A percentile compares a stretch with the other conserved stretches of the same genome.
phyloP scores from a whole-genome alignment of 1,139 yeast genomes.

The Geotrichum europaeum region DNA sequence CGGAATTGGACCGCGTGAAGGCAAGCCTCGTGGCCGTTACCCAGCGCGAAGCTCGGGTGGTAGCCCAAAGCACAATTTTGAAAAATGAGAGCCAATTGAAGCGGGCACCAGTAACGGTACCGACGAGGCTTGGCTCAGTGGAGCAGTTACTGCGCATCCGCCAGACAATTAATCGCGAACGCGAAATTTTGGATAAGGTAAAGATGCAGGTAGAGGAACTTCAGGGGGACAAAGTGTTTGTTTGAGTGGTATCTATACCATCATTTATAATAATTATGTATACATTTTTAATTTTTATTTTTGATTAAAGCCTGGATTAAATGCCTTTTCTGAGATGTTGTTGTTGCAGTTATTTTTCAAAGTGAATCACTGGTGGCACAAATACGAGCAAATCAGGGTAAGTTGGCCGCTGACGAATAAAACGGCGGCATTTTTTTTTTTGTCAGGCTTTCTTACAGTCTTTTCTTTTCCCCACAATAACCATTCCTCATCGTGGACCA shows the following conservation, averaged over 20 bases:
- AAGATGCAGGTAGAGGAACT: background rate
- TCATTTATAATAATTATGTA: background rate
- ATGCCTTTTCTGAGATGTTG: background rate
- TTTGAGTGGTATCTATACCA: background rate
- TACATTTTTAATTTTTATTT: background rate
- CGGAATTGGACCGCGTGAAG: slow-evolving; percentile 36
- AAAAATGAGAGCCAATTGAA: background rate
- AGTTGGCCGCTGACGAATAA: background rate
- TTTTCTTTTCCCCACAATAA: background rate
- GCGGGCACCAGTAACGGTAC: background rate
- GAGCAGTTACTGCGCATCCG: slow-evolving; percentile 23
- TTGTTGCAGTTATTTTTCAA: background rate
- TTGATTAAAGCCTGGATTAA: background rate
- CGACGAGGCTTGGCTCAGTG: slow-evolving; percentile 24
- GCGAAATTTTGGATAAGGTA: background rate
- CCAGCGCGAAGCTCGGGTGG: background rate
- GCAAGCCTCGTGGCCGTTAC: background rate
- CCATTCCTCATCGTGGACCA: background rate
- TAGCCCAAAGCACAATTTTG: background rate
- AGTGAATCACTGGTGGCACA: background rate
- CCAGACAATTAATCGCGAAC: slow-evolving; percentile 28
- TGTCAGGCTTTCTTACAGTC: background rate
- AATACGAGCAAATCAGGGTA: background rate
- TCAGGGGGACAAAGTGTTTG: background rate
- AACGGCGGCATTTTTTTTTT: background rate